Conservation (phyloP, 352 stramenopile species). For the Aphanomyces invadans region DNA sequence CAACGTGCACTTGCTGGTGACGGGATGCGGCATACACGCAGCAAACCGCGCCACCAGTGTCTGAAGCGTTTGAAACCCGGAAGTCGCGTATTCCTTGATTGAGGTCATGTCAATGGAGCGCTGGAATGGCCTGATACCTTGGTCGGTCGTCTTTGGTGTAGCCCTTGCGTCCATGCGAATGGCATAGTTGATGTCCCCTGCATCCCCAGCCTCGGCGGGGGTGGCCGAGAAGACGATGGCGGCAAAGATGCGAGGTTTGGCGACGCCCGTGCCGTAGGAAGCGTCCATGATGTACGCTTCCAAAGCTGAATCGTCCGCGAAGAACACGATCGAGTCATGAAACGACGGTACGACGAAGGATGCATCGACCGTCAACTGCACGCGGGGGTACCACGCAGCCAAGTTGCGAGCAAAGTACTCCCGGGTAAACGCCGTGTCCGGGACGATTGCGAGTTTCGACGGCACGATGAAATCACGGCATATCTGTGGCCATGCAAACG, state of each 20-base stretch:
- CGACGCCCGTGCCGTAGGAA: slow-evolving; percentile 39
- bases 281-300: slow-evolving; percentile 44
- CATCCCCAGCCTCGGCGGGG: slow-evolving; percentile 22
- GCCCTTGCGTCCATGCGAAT: slow-evolving; percentile 18
- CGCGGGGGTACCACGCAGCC: slow-evolving; percentile 50
- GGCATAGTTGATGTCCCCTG: not conserved
- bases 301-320: slow-evolving; percentile 35
- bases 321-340: slow-evolving; percentile 54
- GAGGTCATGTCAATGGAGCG: slow-evolving; percentile 32
- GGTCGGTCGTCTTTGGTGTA: slow-evolving; percentile 33
- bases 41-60: slow-evolving; percentile 56
- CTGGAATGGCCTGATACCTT: slow-evolving; percentile 33
- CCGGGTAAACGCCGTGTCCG: slow-evolving; percentile 58
- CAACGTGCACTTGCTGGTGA: slow-evolving; percentile 1
- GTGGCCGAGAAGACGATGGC: slow-evolving; percentile 54
- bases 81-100: slow-evolving; percentile 41
- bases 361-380: slow-evolving; percentile 26
- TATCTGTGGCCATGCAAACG: slow-evolving; percentile 37
- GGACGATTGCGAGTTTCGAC: slow-evolving; percentile 65
- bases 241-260: slow-evolving; percentile 50
- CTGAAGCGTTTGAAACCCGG: slow-evolving; percentile 53
- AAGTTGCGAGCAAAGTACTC: slow-evolving; percentile 44
- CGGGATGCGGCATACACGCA: slow-evolving; percentile 35
- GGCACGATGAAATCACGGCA: slow-evolving; percentile 46
- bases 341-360: slow-evolving; percentile 37